Percentiles rank a stretch among this genome's conserved stretches.
These are phyloP conservation scores for Torulaspora microellipsoides DNA, from an alignment of 805 yeast species.

Conservation along the genomic window DNA sequence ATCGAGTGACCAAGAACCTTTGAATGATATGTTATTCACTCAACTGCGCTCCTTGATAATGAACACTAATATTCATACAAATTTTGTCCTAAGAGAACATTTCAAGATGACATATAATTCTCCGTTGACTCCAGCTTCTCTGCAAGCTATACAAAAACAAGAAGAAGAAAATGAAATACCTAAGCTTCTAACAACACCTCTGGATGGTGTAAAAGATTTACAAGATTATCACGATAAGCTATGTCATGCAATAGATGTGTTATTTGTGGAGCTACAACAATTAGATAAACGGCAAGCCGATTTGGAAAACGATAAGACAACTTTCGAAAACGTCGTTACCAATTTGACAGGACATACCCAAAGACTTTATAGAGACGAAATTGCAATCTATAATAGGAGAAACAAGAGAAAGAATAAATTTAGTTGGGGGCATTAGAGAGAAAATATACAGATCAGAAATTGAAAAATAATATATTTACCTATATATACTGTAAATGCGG, in stretches of 20 bases:
- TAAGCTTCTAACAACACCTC: conserved; percentile 8
- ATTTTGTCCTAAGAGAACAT: conserved; percentile 16
- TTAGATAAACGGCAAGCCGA: conserved; percentile 42
- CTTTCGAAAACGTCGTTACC: conserved; percentile 84
- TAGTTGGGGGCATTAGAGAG: conserved; percentile 14
- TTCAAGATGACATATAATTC: conserved; percentile 20
- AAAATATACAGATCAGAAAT: neutral
- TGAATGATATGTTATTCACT: conserved; percentile 22
- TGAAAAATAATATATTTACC: conserved; percentile 6
- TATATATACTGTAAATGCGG: conserved; percentile 5
- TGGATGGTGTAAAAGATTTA: conserved; percentile 13
- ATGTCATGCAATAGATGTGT: conserved; percentile 25
- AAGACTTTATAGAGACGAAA: conserved; percentile 54
- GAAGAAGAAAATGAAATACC: conserved; percentile 21
- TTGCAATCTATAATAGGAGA: conserved; percentile 35
- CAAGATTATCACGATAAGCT: conserved; percentile 26
- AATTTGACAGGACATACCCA: conserved; percentile 89
- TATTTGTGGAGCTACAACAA: conserved; percentile 30
- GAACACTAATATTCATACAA: conserved; percentile 5
- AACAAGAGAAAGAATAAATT: conserved; percentile 16
- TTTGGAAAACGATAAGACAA: conserved; percentile 58
- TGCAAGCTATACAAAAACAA: conserved; percentile 14
- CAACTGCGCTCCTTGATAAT: conserved; percentile 10
- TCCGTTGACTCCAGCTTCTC: conserved; percentile 14
- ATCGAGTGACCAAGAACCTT: conserved; percentile 5